Evolutionary conservation across 805 yeast species (phyloP).

Genomic region (Yamadazyma kitorensis): DNA sequence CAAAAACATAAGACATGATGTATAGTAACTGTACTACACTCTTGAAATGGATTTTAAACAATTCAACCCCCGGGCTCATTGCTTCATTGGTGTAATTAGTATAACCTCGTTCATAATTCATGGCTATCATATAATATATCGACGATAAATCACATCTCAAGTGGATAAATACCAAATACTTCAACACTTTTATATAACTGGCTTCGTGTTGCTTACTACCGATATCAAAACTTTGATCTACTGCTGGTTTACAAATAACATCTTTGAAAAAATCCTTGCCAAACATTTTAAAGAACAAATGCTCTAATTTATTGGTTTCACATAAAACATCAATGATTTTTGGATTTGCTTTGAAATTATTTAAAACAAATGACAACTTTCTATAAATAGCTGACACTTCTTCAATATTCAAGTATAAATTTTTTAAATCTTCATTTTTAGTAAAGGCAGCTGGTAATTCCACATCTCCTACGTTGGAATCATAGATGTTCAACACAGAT

Average conservation of each 20-base stretch:
- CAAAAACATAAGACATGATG: conserved; percentile 42
- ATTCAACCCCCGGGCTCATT: conserved; percentile 38
- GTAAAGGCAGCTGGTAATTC: conserved; percentile 21
- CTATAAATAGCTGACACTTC: conserved; percentile 27
- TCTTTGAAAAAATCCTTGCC: conserved; percentile 43
- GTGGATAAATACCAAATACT: conserved; percentile 33
- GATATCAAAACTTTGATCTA: conserved; percentile 13
- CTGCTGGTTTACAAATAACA: conserved; percentile 32
- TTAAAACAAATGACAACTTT: conserved; percentile 23
- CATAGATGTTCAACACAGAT: conserved; percentile 24
- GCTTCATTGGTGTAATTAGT: conserved; percentile 26
- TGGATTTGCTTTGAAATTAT: conserved; percentile 27
- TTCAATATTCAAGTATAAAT: conserved; percentile 11
- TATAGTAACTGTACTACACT: conserved; percentile 41
- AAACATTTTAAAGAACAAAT: conserved; percentile 31
- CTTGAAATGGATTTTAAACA: conserved; percentile 39
- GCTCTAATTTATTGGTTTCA: conserved; percentile 37
- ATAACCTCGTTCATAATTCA: conserved; percentile 36
- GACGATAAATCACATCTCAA: conserved; percentile 39
- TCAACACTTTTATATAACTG: conserved; percentile 31
- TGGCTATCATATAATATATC: conserved; percentile 39
- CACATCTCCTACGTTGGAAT: conserved; percentile 32
- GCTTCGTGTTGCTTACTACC: conserved; percentile 25
- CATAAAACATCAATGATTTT: conserved; percentile 31
- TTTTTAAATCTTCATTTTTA: conserved; percentile 16